Conservation (phyloP, 2,329 filamentous ascomycete species). For the Anthostomella pinea region DNA sequence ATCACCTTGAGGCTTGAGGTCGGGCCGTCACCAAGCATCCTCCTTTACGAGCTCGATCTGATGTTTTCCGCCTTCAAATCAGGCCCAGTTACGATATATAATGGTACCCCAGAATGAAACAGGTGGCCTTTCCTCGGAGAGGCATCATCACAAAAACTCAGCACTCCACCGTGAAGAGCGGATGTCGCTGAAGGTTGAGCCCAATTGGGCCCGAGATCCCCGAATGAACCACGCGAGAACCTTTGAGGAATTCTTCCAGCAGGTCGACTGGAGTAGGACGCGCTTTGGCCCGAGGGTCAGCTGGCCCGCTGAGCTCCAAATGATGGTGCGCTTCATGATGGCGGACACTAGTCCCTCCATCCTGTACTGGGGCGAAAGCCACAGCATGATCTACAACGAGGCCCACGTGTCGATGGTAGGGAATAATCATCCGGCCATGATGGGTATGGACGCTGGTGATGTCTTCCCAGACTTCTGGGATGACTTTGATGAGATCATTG, state of each 20-base stretch:
- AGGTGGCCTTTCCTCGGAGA: too few relatives aligned
- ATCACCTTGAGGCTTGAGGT: too few relatives aligned
- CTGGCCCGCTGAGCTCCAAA: conserved; percentile 40
- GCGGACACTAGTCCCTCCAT: conserved; percentile 34
- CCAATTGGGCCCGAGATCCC: too few relatives aligned
- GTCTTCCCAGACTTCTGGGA: conserved; percentile 37
- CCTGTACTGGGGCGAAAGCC: conserved; percentile 34
- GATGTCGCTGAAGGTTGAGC: too few relatives aligned
- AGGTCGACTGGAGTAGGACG: conserved; percentile 40
- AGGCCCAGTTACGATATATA: too few relatives aligned
- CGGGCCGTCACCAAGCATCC: too few relatives aligned
- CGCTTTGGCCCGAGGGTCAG: conserved; percentile 37
- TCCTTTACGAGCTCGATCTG: too few relatives aligned
- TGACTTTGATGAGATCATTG: conserved; percentile 28
- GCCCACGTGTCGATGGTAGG: conserved; percentile 30
- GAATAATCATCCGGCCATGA: conserved; percentile 32
- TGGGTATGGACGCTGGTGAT: conserved; percentile 37
- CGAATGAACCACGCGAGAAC: too few relatives aligned
- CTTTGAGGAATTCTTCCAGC: conserved; percentile 9
- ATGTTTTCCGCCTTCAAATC: too few relatives aligned
- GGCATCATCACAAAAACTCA: too few relatives aligned
- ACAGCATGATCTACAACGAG: conserved; percentile 36
- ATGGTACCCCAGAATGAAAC: too few relatives aligned
- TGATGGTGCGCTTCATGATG: conserved; percentile 34
- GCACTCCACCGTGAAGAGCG: too few relatives aligned